A percentile compares a stretch with the other conserved stretches of the same genome.
Conservation (phyloP, 257 asterid species). For the Solanum pennellii region DNA sequence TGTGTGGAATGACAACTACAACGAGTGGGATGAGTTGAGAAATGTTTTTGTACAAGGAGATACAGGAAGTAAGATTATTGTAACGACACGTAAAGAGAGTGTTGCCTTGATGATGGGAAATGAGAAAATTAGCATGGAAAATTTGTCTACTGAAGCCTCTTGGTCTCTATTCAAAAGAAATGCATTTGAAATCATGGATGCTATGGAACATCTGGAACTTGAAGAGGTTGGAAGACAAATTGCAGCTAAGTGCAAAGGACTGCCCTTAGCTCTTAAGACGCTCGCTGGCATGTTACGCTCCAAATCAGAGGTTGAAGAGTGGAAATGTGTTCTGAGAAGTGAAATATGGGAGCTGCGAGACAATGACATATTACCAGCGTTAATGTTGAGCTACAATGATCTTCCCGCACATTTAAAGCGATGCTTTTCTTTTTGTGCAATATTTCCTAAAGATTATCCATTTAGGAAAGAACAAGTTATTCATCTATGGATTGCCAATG, state of each 20-base stretch:
- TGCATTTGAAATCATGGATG: background rate
- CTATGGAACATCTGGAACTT: background rate
- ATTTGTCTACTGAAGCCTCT: background rate
- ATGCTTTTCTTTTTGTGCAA: background rate
- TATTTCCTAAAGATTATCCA: background rate
- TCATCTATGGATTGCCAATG: background rate
- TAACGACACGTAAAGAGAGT: conserved; percentile 22
- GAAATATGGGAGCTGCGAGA: background rate
- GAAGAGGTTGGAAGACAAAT: background rate
- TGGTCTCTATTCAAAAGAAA: background rate
- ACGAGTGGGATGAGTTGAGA: conserved; percentile 15
- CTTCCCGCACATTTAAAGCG: background rate
- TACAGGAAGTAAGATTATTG: conserved; percentile 6
- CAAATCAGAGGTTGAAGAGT: background rate
- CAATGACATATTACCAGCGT: background rate
- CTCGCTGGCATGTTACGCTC: background rate
- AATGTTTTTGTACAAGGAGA: conserved; percentile 8
- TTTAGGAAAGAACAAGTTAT: background rate
- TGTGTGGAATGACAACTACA: conserved; percentile 38
- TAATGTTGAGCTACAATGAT: conserved; percentile 1
- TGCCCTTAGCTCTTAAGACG: background rate
- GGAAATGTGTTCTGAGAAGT: background rate
- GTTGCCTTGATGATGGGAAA: conserved; percentile 29
- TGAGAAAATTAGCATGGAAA: background rate
- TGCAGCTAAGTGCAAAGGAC: background rate